Evolutionary conservation across 148 eudicot species (phyloP).

Genomic region (Amaranthus hypochondriacus): DNA sequence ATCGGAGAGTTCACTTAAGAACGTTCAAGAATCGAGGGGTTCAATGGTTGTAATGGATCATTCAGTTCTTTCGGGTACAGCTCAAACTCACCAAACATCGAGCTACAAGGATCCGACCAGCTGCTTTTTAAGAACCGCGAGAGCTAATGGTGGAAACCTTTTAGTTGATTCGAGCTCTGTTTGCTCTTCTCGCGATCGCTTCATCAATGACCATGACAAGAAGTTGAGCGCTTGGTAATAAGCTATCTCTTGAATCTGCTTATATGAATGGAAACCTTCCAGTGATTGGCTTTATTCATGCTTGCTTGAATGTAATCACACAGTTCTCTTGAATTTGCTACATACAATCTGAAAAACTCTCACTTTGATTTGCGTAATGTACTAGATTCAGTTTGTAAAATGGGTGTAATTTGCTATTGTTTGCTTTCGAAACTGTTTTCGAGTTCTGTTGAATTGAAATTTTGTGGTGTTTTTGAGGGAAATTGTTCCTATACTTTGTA

Average conservation of each 20-base stretch:
- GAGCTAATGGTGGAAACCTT: slow-evolving; percentile 41
- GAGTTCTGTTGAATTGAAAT: too few species aligned
- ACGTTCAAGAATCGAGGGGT: slow-evolving; percentile 51
- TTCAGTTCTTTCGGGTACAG: slow-evolving; percentile 58
- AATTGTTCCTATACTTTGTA: not conserved
- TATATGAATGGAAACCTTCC: not conserved
- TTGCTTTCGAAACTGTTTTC: not conserved
- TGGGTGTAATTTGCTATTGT: slow-evolving; percentile 5
- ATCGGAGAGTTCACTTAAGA: slow-evolving; percentile 21
- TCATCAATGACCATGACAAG: slow-evolving; percentile 2
- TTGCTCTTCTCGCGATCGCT: slow-evolving; percentile 21
- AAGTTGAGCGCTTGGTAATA: slow-evolving; percentile 1
- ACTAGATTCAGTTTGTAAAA: not conserved
- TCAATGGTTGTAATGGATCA: slow-evolving; percentile 64
- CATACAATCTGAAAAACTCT: not conserved
- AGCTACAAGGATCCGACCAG: slow-evolving; percentile 31
- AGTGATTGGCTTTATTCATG: not conserved
- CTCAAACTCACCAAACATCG: slow-evolving; percentile 44
- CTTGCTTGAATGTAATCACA: not conserved
- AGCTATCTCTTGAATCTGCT: not conserved
- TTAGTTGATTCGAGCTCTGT: slow-evolving; percentile 22
- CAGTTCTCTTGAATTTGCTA: too few species aligned
- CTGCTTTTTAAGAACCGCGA: slow-evolving; percentile 46
- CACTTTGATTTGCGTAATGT: not conserved
- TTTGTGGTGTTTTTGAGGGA: too few species aligned